Base-by-base conservation (phyloP, 1,284 basidiomycete genomes). In the Testicularia cyperi region DNA sequence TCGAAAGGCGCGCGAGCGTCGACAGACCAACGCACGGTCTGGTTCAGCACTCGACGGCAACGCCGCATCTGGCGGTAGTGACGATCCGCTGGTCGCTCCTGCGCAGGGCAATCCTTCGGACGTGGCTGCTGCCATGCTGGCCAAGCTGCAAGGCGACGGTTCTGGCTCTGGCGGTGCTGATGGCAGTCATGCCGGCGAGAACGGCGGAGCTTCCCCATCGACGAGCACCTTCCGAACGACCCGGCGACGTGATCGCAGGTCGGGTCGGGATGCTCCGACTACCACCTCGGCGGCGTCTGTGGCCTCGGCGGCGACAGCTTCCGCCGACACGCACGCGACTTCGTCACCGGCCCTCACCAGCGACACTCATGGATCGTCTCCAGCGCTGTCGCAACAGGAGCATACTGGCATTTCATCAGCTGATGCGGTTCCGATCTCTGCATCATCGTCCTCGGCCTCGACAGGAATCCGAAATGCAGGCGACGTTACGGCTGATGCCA, bases 131-230 rank as follows among this genome's bases (percentile, higher is more conserved):
- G 68, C 63, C 8, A 74, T 74, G 71, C 55, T 74, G 19, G 69
- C 69, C 20, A 62, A 64, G 44, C 39, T 74, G 30, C 71, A 74
- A 40, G 70, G 69, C n/a, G n/a, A n/a, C n/a, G n/a, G n/a, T n/a
- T n/a, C n/a, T n/a, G n/a, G n/a, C n/a, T n/a, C n/a, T n/a, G 54
- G 51, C 2, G 41, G 46, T 14, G 49, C 46, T 10, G 47, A 39
- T 2, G 29, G n/a, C 5, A 22, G 13, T 5, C 45, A 18, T n/a
- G 7, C 33, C 36, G 13, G 30, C 46, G 4, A 56, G 30, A 9
- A 20, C 48, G 16, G 14, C 14, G 15, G 16, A 8, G 30, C 13
- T 18, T 35, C 33, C 9, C 20, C 33, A 9, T 22, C 33, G 8
- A 35, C 33, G 18, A 61, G 49, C 27, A 42, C 56, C 8, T 63